These are phyloP conservation scores for Solanum ahanhuiri DNA, from an alignment of 257 asterid genomes.

Conservation along the genomic window DNA sequence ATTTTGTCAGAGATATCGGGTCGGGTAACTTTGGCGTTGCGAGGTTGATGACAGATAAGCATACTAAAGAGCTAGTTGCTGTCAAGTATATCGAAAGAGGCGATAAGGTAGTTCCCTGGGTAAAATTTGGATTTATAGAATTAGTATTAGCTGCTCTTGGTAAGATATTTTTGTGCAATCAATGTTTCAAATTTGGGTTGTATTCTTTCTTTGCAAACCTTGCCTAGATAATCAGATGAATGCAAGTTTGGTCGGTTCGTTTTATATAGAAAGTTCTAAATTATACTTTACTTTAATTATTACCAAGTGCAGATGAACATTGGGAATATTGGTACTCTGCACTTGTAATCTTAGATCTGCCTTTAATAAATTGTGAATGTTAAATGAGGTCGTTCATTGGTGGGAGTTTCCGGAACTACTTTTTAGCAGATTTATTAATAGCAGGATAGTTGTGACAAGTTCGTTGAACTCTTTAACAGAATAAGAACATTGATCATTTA, in stretches of 20 bases:
- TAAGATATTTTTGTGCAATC: background rate
- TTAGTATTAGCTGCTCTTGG: background rate
- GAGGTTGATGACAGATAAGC: conserved; percentile 73
- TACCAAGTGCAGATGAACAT: background rate
- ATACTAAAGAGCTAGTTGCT: conserved; percentile 70
- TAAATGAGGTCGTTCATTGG: background rate
- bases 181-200: background rate
- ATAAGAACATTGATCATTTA: background rate
- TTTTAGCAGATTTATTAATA: background rate
- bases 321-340: background rate
- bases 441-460: background rate
- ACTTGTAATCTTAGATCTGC: background rate
- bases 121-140: background rate
- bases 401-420: background rate
- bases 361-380: background rate
- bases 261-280: background rate
- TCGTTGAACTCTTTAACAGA: background rate
- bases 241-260: background rate
- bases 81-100: conserved; percentile 88
- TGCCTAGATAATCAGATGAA: background rate
- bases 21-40: conserved; percentile 84
- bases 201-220: background rate
- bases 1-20: conserved; percentile 72
- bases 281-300: background rate
- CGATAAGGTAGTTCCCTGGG: conserved; percentile 48